phyloP scores from a whole-genome alignment of 2,329 filamentous ascomycete species.

The Hymenoscyphus occultus region DNA sequence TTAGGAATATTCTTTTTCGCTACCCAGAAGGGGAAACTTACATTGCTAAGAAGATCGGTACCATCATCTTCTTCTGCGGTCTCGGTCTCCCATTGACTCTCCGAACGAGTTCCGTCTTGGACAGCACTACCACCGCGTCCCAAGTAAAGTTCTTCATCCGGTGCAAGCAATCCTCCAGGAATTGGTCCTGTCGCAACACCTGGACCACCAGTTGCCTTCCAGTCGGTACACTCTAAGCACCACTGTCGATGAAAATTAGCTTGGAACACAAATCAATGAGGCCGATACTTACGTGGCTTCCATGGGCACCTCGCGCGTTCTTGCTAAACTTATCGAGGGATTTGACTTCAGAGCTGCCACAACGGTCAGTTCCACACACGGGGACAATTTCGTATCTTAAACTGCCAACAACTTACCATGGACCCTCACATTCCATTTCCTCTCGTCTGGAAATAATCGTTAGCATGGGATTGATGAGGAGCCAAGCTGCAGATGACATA shows the following conservation, averaged over 20 bases:
- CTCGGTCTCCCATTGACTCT: not conserved
- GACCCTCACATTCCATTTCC: not conserved
- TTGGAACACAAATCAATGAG: not conserved
- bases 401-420: not conserved
- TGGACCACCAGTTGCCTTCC: not conserved
- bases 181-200: not conserved
- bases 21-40: not conserved
- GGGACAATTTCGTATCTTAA: not conserved
- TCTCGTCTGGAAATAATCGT: not conserved
- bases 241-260: conserved; percentile 1
- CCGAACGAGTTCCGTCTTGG: not conserved
- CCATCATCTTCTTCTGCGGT: not conserved
- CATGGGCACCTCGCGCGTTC: conserved; percentile 2
- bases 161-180: not conserved
- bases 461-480: not conserved
- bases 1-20: not conserved
- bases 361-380: not conserved
- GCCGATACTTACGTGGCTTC: not conserved
- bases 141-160: not conserved
- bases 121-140: not conserved
- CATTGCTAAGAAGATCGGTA: not conserved
- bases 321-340: not conserved
- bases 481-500: not conserved
- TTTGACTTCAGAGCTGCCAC: not conserved
- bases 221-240: not conserved